Base-by-base conservation (phyloP, 495 filamentous ascomycete genomes). In the Jackrogersella multiformis region DNA sequence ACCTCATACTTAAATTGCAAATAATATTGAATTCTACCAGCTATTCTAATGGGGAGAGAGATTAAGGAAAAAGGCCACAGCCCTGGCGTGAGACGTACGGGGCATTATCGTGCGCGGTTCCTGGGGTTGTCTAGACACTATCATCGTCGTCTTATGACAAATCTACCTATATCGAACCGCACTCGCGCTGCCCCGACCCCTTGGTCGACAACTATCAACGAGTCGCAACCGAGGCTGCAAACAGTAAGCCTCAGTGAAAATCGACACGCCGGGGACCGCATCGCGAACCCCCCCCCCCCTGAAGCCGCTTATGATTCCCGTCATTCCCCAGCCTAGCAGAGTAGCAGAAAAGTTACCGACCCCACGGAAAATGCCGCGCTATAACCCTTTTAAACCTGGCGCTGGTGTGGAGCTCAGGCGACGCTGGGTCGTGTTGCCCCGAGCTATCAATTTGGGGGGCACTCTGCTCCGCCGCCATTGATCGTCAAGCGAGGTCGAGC, bases 281-380 rank as follows among this genome's bases (percentile, higher is more conserved):
- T 64, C 65, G 28, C 46, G 61, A 64, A 69, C n/a, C n/a, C n/a
- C n/a, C n/a, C n/a, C n/a, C n/a, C 61, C 66, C 66, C 60, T 59
- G 54, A 58, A 64, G 59, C 66, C 52, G 57, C 57, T 21, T 44
- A 38, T 64, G 64, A 59, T 60, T 64, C 61, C 56, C 56, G 63
- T 13, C 24, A 10, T 60, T 59, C 66, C 66, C 59, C 54, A 56
- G 54, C 54, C 44, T 46, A 46, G 38, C 65, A 36, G 12, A 58
- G 57, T 30, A 42, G 8, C 23, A 23, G 18, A 9, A 6, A 30
- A 26, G 24, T 16, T 10, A 28, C 51, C 49, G 38, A 48, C 56
- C 34, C 42, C 46, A 42, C 56, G 66, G 66, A 56, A 69, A 69
- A 64, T 60, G 55, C 66, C 61, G 66, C 55, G 49, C 24, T 15